phyloP scores from a whole-genome alignment of 371 early-diverging fungal species.

The Phascolomyces articulosus region DNA sequence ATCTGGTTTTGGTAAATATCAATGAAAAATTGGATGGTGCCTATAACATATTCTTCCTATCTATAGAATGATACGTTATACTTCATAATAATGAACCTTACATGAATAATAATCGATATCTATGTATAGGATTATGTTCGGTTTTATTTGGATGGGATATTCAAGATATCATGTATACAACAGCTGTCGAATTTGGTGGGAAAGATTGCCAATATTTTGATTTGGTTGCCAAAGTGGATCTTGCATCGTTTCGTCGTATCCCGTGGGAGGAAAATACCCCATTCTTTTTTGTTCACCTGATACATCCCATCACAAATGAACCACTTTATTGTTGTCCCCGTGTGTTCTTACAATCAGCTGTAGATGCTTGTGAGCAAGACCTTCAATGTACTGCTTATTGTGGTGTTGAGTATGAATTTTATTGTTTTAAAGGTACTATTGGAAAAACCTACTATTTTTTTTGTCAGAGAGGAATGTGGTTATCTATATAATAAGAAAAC shows the following conservation, averaged over 20 bases:
- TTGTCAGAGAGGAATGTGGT: not conserved
- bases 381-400: conserved; percentile 62
- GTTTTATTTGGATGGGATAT: conserved; percentile 90
- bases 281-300: conserved; percentile 73
- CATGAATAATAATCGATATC: not conserved
- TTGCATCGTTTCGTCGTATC: conserved; percentile 66
- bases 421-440: conserved; percentile 76
- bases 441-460: not conserved
- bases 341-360: conserved; percentile 57
- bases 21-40: not conserved
- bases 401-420: conserved; percentile 87
- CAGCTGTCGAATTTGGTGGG: conserved; percentile 26
- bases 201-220: conserved; percentile 61
- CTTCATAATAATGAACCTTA: not conserved
- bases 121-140: conserved; percentile 72
- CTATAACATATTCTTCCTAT: too few species aligned
- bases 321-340: conserved; percentile 75
- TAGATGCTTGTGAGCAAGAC: conserved; percentile 38
- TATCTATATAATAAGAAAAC: not conserved
- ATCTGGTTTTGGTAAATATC: conserved; percentile 68
- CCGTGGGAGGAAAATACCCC: conserved; percentile 83
- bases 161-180: conserved; percentile 57
- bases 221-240: conserved; percentile 72
- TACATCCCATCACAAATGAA: conserved; percentile 53
- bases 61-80: not conserved